Percentiles rank a stretch among this genome's conserved stretches.
Conservation (phyloP, 352 stramenopile species). For the Phytopythium boreale region DNA sequence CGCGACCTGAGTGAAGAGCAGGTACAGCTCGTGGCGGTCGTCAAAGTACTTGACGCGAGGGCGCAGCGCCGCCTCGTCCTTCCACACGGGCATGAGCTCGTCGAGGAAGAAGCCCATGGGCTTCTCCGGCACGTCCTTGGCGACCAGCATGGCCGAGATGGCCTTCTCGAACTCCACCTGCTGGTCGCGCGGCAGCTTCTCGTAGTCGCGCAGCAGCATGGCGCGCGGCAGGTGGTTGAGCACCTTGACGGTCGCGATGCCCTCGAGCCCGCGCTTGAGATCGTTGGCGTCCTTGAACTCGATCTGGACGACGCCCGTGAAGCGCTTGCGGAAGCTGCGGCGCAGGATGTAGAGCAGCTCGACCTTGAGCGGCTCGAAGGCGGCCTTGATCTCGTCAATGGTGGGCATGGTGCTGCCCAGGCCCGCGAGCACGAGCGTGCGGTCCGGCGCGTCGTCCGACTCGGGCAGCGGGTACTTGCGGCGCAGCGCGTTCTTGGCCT, state of each 20-base stretch:
- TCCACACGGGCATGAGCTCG: conserved; percentile 66
- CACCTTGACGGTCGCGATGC: conserved; percentile 55
- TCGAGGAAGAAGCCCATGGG: conserved; percentile 73
- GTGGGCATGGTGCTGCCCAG: conserved; percentile 59
- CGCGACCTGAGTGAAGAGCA: conserved; percentile 71
- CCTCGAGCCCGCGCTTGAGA: conserved; percentile 45
- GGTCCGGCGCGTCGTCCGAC: conserved; percentile 52
- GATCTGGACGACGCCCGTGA: conserved; percentile 68
- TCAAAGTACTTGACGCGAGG: conserved; percentile 68
- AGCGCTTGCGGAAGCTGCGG: conserved; percentile 70
- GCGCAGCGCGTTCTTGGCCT: conserved; percentile 68
- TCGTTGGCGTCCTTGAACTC: conserved; percentile 67
- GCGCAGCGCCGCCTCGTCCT: conserved; percentile 59
- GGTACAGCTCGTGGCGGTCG: conserved; percentile 66
- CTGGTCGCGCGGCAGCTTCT: conserved; percentile 61
- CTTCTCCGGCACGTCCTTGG: conserved; percentile 77
- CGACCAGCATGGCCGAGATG: conserved; percentile 75
- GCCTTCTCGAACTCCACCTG: conserved; percentile 85
- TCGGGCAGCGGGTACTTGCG: conserved; percentile 69
- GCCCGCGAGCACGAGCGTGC: conserved; percentile 70
- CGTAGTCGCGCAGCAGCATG: conserved; percentile 51
- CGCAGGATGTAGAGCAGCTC: conserved; percentile 75
- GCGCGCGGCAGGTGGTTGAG: conserved; percentile 52
- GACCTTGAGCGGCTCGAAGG: conserved; percentile 43
- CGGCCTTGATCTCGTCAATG: conserved; percentile 79